phyloP scores from a whole-genome alignment of 1,139 yeast genomes.

The Hyphopichia buzzinii region DNA sequence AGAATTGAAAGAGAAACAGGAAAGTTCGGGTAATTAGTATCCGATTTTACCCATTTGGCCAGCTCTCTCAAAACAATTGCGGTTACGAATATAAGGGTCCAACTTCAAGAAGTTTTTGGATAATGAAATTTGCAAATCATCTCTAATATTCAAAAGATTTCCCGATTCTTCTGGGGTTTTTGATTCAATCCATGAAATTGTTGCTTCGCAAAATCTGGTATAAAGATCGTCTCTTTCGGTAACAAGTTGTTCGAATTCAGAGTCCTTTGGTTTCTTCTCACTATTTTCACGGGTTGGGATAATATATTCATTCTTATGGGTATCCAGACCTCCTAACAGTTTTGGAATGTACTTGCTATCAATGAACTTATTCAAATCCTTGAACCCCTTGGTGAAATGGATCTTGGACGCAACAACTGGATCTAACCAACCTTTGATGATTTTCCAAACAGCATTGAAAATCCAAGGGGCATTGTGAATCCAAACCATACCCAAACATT shows the following conservation, averaged over 20 bases:
- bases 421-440: constrained; percentile 82
- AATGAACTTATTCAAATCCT: constrained; percentile 60
- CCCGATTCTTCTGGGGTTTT: not conserved
- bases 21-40: not conserved
- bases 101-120: constrained; percentile 54
- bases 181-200: constrained; percentile 23
- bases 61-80: constrained; percentile 63
- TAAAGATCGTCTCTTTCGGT: constrained; percentile 48
- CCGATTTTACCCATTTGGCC: constrained; percentile 24
- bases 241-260: constrained; percentile 22
- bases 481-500: constrained; percentile 69
- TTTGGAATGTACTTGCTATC: constrained; percentile 53
- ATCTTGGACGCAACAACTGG: constrained; percentile 86
- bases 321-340: constrained; percentile 66
- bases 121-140: constrained; percentile 10
- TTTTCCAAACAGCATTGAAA: constrained; percentile 81
- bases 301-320: constrained; percentile 51
- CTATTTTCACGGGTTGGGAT: constrained; percentile 40
- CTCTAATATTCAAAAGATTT: not conserved
- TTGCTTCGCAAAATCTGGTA: constrained; percentile 51
- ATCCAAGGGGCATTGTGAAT: constrained; percentile 92
- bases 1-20: too few species aligned
- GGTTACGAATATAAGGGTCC: constrained; percentile 74
- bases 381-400: constrained; percentile 59
- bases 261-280: constrained; percentile 24